Evolutionary conservation across 768 basidiomycete genomes (phyloP), one percentile per base, ranked within the genome.

Genomic region (Leccinum variicolor): DNA sequence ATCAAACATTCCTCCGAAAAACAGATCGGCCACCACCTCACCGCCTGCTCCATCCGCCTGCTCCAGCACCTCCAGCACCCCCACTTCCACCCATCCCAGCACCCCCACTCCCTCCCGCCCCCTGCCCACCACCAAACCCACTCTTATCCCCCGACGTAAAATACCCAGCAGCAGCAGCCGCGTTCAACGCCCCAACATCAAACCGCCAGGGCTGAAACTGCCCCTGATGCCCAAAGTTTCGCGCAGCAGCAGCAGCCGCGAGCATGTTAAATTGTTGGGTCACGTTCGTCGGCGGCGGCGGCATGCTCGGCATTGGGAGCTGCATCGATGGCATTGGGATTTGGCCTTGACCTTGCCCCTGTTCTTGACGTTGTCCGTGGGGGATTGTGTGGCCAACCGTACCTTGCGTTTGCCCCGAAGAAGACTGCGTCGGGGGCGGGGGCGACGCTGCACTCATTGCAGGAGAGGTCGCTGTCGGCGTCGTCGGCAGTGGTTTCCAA

Each of bases 401-500:
- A 14, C 49, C 34, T 48, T 53, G 53, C 19, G 39, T n/a, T 36
- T 45, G 55, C 4, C 57, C 26, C 8, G 43, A 19, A 43, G 41
- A 43, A 19, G n/a, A 19, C 48, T 57, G 56, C 11, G 50, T 52
- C 31, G 65, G 19, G 28, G 60, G 54, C 28, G 17, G 9, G 1
- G 51, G 28, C 1, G 57, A 56, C 2, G 41, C 52, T 3, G 34
- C 17, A 4, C 43, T 36, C 41, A 45, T 25, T 4, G 31, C 15
- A 8, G 64, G 53, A 13, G 63, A 59, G 3, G 50, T 54, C 17
- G 48, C 15, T 13, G 45, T 23, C 21, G 57, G n/a, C 15, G 56
- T 48, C 25, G 59, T 45, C 19, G 67, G 62, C 15, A 82, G 82
- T n/a, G 84, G 84, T 70, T 81, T 85, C 76, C 80, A 85, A 57